Conservation (phyloP, 2,329 filamentous ascomycete species). For the Coniochaeta hoffmannii region DNA sequence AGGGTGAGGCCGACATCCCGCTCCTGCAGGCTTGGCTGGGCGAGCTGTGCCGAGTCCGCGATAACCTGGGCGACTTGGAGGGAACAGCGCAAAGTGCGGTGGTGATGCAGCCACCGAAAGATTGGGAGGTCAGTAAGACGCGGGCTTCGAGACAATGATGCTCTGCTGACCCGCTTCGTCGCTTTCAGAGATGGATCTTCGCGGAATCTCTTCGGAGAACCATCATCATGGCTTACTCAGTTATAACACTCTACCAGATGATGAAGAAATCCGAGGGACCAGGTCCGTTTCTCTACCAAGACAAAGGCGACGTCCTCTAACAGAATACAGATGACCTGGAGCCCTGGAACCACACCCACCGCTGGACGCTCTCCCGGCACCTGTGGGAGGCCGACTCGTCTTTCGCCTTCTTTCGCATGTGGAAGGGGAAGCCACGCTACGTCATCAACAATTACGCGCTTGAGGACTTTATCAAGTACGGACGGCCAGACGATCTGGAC, state of each 20-base stretch:
- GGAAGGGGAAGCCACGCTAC: slow-evolving; percentile 18
- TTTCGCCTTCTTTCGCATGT: slow-evolving; percentile 19
- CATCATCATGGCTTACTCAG: slow-evolving; percentile 21
- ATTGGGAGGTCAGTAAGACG: slow-evolving; percentile 18
- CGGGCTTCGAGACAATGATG: background rate
- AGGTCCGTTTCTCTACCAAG: background rate
- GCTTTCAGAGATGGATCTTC: slow-evolving; percentile 24
- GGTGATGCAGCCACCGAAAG: slow-evolving; percentile 9
- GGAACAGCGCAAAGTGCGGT: slow-evolving; percentile 6
- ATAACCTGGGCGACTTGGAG: slow-evolving; percentile 16
- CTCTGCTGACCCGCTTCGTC: background rate
- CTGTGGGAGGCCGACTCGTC: slow-evolving; percentile 23
- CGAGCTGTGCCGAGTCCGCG: slow-evolving; percentile 17
- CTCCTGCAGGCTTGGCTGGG: slow-evolving; percentile 17
- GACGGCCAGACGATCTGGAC: slow-evolving; percentile 20
- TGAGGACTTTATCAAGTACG: slow-evolving; percentile 18
- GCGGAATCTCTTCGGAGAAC: slow-evolving; percentile 25
- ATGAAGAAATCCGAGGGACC: slow-evolving; percentile 13
- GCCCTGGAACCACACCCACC: slow-evolving; percentile 19
- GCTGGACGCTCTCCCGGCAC: slow-evolving; percentile 22
- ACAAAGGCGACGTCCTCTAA: background rate
- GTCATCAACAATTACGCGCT: slow-evolving; percentile 21
- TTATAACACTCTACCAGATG: slow-evolving; percentile 19
- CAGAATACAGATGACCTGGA: slow-evolving; percentile 3
- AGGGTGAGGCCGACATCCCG: slow-evolving; percentile 22